Conservation (phyloP, 2,329 filamentous ascomycete genomes). For the Apiospora marii region DNA sequence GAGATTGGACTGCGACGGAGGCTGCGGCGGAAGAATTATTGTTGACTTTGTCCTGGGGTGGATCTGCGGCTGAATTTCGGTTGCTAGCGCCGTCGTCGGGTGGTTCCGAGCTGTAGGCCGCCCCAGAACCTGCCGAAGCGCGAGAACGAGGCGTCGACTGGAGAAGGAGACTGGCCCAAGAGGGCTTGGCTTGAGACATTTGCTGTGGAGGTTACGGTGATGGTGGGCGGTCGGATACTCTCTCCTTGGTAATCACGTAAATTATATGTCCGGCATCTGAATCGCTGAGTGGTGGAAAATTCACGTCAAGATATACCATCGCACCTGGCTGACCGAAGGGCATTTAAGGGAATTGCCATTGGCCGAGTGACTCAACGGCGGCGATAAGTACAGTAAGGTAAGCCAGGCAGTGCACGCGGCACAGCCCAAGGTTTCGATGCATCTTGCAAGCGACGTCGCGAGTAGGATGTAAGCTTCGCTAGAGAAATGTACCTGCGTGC, state of each 20-base stretch:
- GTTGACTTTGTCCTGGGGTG: neutral
- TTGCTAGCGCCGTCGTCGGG: neutral
- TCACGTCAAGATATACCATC: neutral
- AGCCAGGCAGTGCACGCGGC: neutral
- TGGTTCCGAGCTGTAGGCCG: neutral
- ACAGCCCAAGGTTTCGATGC: neutral
- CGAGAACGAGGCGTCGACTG: neutral
- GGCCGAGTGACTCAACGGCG: neutral
- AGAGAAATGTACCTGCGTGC: neutral
- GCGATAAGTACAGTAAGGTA: neutral
- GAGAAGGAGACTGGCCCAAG: slow-evolving; percentile 1
- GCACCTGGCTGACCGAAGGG: neutral
- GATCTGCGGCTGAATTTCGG: neutral
- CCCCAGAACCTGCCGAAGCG: neutral
- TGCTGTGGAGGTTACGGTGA: neutral
- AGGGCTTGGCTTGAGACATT: slow-evolving; percentile 3
- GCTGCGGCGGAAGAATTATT: neutral
- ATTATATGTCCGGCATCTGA: neutral
- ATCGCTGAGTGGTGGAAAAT: neutral
- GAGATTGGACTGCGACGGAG: neutral
- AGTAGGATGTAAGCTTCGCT: neutral
- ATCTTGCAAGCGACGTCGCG: neutral
- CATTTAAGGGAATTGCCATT: neutral
- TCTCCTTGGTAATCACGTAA: no score
- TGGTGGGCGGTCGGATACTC: neutral